A percentile compares a stretch with the other conserved stretches of the same genome.
These are phyloP conservation scores for Inga laurina DNA, from an alignment of 306 rosid genomes.

Conservation along the genomic window DNA sequence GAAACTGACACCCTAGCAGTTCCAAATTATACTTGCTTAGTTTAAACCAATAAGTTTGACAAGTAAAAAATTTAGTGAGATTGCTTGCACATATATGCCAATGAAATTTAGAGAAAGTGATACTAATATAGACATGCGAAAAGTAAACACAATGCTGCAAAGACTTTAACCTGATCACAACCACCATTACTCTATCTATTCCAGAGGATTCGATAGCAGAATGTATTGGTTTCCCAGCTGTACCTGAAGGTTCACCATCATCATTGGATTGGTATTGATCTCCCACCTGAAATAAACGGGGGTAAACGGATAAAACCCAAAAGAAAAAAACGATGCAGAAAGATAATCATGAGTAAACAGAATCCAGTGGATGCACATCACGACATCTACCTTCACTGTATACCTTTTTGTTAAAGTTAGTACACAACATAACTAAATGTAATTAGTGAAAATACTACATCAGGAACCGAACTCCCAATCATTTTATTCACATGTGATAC, in stretches of 20 bases:
- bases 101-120: constrained; percentile 9
- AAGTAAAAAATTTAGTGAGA: background rate
- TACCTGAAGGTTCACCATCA: constrained; percentile 94
- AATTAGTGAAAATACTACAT: constrained; percentile 14
- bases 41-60: background rate
- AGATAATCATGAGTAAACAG: constrained; percentile 2
- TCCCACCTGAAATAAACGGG: constrained; percentile 61
- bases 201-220: constrained; percentile 88
- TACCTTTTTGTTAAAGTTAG: constrained; percentile 6
- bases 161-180: constrained; percentile 74
- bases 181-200: constrained; percentile 95
- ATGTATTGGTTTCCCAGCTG: constrained; percentile 91
- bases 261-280: constrained; percentile 91
- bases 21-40: too few relatives aligned
- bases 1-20: too few relatives aligned
- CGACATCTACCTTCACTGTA: background rate
- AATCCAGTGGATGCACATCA: background rate
- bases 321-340: background rate
- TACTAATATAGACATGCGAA: constrained; percentile 13
- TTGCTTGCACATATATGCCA: background rate
- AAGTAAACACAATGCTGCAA: constrained; percentile 6
- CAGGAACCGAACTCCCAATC: background rate
- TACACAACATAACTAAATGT: background rate
- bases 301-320: background rate
- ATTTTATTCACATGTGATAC: background rate